Evolutionary conservation across 257 asterid genomes (phyloP), one percentile per base, ranked within the genome.

Genomic region (Gentiana dahurica): DNA sequence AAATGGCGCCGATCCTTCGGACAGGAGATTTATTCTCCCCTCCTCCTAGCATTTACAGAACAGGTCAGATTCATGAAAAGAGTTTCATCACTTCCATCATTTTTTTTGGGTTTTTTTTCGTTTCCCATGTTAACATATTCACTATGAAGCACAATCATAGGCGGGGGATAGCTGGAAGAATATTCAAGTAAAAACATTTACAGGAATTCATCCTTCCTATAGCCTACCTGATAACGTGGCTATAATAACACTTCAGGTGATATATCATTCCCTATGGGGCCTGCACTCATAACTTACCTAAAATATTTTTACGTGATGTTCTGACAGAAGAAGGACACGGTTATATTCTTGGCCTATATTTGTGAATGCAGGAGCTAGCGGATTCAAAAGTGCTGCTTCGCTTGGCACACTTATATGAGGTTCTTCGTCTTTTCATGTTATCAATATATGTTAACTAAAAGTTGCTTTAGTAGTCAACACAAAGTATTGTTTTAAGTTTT

Each of bases 391-490:
- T 79, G 51, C 84, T 90, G 57, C 77, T 90, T 15, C 95, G 98
- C 0, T 71, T 90, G 79, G 96, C 96, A 35, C 98, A 90, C 75
- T 57, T 90, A 79, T 90, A 80, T 54, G 97, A 90, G 97, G 97
- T 89, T 77, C 55, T 55, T 38, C 54, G 9, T 41, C 46, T 41
- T 4, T 41, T 41, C 46, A 1, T 3, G 46, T 8, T 3, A 34
- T 51, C 34, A 15, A 41, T 41, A 5, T 41, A 5, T 12, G 2
- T 10, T 5, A 41, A 10, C 10, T 10, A 5, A 41, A 41, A 7
- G 46, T 10, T 10, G 6, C 46, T 6, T 1, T 53, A 24, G 24
- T 24, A 24, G 24, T 4, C 39, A 53, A 33, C 41, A n/a, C 0
- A 4, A 34, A 34, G 58, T 53, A 12, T 34, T 32, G 51, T 38